Evolutionary conservation across 805 yeast species (phyloP).

Genomic region (Jamesozyma hellenica): DNA sequence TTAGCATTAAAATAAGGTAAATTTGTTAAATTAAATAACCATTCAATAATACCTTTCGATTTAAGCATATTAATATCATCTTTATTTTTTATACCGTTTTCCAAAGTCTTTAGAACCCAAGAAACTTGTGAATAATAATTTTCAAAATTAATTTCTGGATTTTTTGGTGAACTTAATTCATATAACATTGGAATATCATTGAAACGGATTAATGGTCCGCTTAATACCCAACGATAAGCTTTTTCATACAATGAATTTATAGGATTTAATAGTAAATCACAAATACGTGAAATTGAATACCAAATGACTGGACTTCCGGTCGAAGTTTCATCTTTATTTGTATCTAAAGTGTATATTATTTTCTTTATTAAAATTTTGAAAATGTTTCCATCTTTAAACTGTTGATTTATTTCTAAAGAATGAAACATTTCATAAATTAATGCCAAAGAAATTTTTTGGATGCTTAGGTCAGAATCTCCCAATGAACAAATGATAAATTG

Average conservation of each 20-base stretch:
- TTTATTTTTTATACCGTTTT: constrained; percentile 36
- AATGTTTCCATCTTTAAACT: constrained; percentile 47
- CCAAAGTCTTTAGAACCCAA: constrained; percentile 54
- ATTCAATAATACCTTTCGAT: constrained; percentile 52
- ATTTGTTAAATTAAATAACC: constrained; percentile 45
- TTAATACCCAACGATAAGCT: constrained; percentile 53
- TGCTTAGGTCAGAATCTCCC: constrained; percentile 21
- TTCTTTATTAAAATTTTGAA: constrained; percentile 44
- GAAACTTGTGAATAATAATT: constrained; percentile 46
- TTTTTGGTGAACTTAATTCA: constrained; percentile 23
- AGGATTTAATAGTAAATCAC: constrained; percentile 55
- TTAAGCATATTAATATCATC: constrained; percentile 47
- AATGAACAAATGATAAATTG: constrained; percentile 38
- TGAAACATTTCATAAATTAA: constrained; percentile 38
- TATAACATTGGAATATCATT: constrained; percentile 38
- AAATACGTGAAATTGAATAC: constrained; percentile 43
- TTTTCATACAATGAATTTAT: constrained; percentile 66
- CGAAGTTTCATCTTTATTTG: constrained; percentile 8
- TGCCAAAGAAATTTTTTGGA: constrained; percentile 32
- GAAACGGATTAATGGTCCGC: constrained; percentile 30
- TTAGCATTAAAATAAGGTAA: constrained; percentile 40
- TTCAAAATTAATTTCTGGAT: constrained; percentile 21
- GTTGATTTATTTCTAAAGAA: constrained; percentile 33
- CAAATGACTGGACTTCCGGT: constrained; percentile 42
- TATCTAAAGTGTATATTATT: constrained; percentile 27